Base-by-base conservation (phyloP, 2,329 filamentous ascomycete species). In the Microdochium trichocladiopsis region DNA sequence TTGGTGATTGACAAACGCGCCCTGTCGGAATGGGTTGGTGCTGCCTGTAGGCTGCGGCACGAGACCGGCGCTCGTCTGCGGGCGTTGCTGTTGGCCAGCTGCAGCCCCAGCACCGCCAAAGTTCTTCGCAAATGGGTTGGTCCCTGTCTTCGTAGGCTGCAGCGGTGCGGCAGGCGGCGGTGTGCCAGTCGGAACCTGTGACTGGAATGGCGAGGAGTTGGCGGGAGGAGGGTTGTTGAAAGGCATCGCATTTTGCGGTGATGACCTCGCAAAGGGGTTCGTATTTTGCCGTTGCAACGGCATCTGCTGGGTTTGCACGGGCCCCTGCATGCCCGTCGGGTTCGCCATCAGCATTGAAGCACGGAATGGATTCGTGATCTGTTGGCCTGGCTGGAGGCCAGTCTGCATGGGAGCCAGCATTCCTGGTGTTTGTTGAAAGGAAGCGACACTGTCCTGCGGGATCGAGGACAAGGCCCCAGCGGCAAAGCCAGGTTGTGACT, bases 11-110 rank as follows among this genome's bases (percentile, higher is more conserved):
- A 95, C 86, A 67, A 96, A 95, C 3, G 86, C 84, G 47, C 88
- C 90, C 65, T 97, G 91, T 16, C 94, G 82, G 78, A 97, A 97
- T 1, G 94, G 94, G 63, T 99, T 99, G 2, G 92, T 96, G 62
- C 83, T 90, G 9, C 91, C 92, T 0, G 92, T 96, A 1, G 87
- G 80, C 62, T 93, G 90, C 2, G 90, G 83, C 51, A 79, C 79
- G 4, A 94, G 71, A 49, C 68, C 69, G 31, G 69, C 69, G 36
- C 70, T 72, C 2, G 75, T 73, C 43, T 75, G 72, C 1, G 73
- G 75, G n/a, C 72, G 66, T 50, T 73, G 72, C 33, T 69, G 65
- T 50, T 60, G 60, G 48, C 52, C 45, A 71, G 69, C 14, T 55
- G 56, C 11, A 64, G 62, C 56, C 10, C 31, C 23, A 37, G 41